Evolutionary conservation across 495 filamentous ascomycete species (phyloP).

Genomic region (Aspergillus diversus): DNA sequence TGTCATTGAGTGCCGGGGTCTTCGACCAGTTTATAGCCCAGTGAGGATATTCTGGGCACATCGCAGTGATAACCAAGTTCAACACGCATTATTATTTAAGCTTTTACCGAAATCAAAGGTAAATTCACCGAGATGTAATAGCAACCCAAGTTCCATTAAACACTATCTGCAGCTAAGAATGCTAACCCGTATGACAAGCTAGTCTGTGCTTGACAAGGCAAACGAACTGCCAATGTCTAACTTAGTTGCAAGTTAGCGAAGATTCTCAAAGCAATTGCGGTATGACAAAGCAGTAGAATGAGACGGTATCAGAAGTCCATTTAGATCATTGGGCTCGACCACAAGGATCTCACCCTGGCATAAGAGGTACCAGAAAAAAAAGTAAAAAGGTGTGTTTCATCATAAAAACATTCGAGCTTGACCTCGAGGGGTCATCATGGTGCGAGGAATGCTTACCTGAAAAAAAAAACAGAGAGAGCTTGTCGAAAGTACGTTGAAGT

Average conservation of each 20-base stretch:
- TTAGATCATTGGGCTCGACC: slow-evolving; percentile 60
- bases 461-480: neutral
- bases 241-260: slow-evolving; percentile 22
- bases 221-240: slow-evolving; percentile 7
- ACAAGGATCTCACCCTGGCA: slow-evolving; percentile 53
- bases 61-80: no score
- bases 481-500: slow-evolving; percentile 3
- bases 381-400: slow-evolving; percentile 54
- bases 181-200: slow-evolving; percentile 1
- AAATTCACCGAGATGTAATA: neutral
- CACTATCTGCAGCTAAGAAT: slow-evolving; percentile 7
- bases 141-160: neutral
- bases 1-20: no score
- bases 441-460: slow-evolving; percentile 35
- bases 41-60: no score
- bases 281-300: slow-evolving; percentile 20
- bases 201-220: neutral
- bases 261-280: slow-evolving; percentile 4
- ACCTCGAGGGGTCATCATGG: slow-evolving; percentile 10
- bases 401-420: slow-evolving; percentile 25
- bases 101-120: neutral
- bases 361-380: slow-evolving; percentile 69
- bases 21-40: no score
- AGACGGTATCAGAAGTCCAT: slow-evolving; percentile 59
- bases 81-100: neutral